Conservation (phyloP, 2,329 filamentous ascomycete genomes). For the Paraconiothyrium sp. region DNA sequence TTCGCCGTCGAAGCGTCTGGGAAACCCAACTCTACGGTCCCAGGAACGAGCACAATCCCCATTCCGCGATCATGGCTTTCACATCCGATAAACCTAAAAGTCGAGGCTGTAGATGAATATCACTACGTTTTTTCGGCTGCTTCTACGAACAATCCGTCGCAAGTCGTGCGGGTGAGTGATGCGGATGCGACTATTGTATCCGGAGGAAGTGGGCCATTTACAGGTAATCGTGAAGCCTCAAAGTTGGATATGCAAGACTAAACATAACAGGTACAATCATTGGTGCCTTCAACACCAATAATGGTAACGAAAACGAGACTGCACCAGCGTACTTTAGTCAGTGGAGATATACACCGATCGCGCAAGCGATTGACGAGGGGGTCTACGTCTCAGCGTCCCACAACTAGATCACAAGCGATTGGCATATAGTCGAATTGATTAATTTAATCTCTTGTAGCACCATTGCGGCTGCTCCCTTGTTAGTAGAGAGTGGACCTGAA, state of each 20-base stretch:
- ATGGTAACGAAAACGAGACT: slow-evolving; percentile 53
- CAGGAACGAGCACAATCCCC: slow-evolving; percentile 45
- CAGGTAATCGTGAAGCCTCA: slow-evolving; percentile 1
- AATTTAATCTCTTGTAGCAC: not conserved
- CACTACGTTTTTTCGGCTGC: slow-evolving; percentile 49
- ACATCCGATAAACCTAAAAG: slow-evolving; percentile 48
- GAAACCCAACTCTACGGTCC: slow-evolving; percentile 51
- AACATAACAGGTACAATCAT: slow-evolving; percentile 56
- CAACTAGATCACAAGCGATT: not conserved
- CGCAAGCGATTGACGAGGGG: slow-evolving; percentile 12
- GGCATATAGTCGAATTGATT: not conserved
- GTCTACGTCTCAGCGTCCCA: not conserved
- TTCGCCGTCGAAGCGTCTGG: slow-evolving; percentile 55
- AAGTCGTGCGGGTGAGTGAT: slow-evolving; percentile 25
- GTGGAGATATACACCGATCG: slow-evolving; percentile 56
- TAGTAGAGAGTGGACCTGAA: too few relatives aligned
- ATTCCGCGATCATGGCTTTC: slow-evolving; percentile 53
- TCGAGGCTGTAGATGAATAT: slow-evolving; percentile 56
- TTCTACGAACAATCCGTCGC: slow-evolving; percentile 14
- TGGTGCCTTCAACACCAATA: slow-evolving; percentile 63
- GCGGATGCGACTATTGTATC: slow-evolving; percentile 31
- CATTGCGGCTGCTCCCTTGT: not conserved
- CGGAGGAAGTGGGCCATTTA: slow-evolving; percentile 29
- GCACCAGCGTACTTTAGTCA: slow-evolving; percentile 59
- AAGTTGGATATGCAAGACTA: not conserved